Conservation (phyloP, 805 yeast species). For the Spathaspora passalidarum region DNA sequence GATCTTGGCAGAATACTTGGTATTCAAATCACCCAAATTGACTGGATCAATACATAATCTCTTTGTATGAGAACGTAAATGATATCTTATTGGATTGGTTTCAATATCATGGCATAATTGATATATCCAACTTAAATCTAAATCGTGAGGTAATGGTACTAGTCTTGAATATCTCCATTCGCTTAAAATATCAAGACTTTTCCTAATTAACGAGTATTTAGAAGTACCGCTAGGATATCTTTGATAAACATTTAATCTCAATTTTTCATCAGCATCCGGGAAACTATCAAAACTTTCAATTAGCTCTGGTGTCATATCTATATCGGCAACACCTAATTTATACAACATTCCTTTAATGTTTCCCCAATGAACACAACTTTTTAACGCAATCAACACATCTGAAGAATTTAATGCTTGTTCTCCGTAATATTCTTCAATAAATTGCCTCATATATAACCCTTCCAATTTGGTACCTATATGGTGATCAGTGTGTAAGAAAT, state of each 20-base stretch:
- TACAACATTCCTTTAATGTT: conserved; percentile 46
- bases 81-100: conserved; percentile 46
- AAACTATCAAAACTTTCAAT: conserved; percentile 31
- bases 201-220: conserved; percentile 40
- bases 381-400: conserved; percentile 45
- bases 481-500: conserved; percentile 56
- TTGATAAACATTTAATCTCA: conserved; percentile 36
- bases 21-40: conserved; percentile 31
- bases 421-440: conserved; percentile 39
- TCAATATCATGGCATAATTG: conserved; percentile 45
- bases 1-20: conserved; percentile 15
- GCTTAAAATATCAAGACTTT: conserved; percentile 30
- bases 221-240: conserved; percentile 56
- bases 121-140: conserved; percentile 32
- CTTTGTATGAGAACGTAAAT: conserved; percentile 40
- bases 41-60: conserved; percentile 29
- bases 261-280: conserved; percentile 40
- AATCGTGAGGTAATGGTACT: conserved; percentile 25
- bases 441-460: conserved; percentile 35
- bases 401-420: conserved; percentile 34
- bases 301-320: conserved; percentile 30
- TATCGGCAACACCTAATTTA: conserved; percentile 36
- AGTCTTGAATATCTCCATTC: conserved; percentile 37
- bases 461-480: conserved; percentile 50
- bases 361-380: conserved; percentile 56